A percentile compares a stretch with the other conserved stretches of the same genome.
phyloP scores from a whole-genome alignment of 2,329 filamentous ascomycete species.

The Madurella fahalii region DNA sequence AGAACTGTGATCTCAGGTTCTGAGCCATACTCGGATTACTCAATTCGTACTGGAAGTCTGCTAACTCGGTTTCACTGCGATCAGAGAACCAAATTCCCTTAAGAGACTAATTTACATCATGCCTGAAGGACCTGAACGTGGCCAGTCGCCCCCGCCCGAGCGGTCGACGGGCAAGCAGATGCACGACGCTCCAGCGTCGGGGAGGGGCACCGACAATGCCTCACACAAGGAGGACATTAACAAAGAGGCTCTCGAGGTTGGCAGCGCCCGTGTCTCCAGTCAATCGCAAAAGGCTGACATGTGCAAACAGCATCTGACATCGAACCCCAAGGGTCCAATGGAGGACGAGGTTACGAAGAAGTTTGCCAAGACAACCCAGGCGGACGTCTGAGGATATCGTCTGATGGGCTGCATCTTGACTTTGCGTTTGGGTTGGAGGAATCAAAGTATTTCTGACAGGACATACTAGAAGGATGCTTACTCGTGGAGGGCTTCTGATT shows the following conservation, averaged over 20 bases:
- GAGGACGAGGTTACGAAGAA: slow-evolving; percentile 59
- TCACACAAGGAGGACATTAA: slow-evolving; percentile 51
- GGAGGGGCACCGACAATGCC: slow-evolving; percentile 54
- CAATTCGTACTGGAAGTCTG: background rate
- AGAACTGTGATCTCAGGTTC: no score
- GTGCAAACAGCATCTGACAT: slow-evolving; percentile 44
- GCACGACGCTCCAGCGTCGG: slow-evolving; percentile 52
- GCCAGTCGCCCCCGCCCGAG: slow-evolving; percentile 74
- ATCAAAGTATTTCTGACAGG: no score
- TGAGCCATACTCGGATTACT: no score
- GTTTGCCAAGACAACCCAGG: slow-evolving; percentile 48
- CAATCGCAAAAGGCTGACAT: background rate
- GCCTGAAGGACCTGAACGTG: slow-evolving; percentile 55
- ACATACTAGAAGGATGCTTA: no score
- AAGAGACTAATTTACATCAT: slow-evolving; percentile 43
- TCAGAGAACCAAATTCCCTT: background rate
- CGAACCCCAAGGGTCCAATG: slow-evolving; percentile 63
- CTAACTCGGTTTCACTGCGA: background rate
- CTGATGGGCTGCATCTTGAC: no score
- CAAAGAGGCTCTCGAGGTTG: slow-evolving; percentile 49
- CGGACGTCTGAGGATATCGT: slow-evolving; percentile 1
- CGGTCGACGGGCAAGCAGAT: slow-evolving; percentile 62
- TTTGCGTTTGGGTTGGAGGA: no score
- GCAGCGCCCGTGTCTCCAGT: slow-evolving; percentile 9
- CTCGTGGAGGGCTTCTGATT: no score